Percentiles rank a stretch among this genome's conserved stretches.
These are phyloP conservation scores for Hypomyces rosellus DNA, from an alignment of 2,329 filamentous ascomycete genomes.

Conservation along the genomic window DNA sequence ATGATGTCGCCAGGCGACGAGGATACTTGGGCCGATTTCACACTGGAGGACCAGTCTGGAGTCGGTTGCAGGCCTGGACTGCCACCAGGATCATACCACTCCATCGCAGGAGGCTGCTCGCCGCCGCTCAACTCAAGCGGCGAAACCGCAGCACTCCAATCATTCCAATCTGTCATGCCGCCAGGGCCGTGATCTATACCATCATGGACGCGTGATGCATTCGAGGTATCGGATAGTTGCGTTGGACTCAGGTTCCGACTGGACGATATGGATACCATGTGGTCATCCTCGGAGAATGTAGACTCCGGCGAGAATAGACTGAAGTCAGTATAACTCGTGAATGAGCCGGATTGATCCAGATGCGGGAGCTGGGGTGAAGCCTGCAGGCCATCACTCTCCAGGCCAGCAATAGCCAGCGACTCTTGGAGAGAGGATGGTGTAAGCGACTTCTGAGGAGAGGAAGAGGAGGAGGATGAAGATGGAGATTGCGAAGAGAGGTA, in stretches of 20 bases:
- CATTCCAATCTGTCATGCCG: constrained; percentile 3
- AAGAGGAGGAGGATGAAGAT: constrained; percentile 21
- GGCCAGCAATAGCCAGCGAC: constrained; percentile 4
- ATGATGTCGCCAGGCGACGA: not conserved
- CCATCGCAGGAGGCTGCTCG: not conserved
- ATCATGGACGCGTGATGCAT: not conserved
- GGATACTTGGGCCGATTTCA: not conserved
- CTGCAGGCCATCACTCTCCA: constrained; percentile 7
- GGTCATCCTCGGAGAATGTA: constrained; percentile 44
- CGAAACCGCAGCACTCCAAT: not conserved
- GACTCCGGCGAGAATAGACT: constrained; percentile 48
- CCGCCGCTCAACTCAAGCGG: not conserved
- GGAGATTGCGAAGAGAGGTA: constrained; percentile 35
- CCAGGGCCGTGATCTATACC: not conserved
- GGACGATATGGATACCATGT: constrained; percentile 25
- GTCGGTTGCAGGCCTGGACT: not conserved
- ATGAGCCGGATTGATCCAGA: constrained; percentile 19
- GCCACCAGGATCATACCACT: constrained; percentile 7
- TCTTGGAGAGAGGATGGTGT: constrained; percentile 22
- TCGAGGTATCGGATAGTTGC: constrained; percentile 2
- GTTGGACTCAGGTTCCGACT: constrained; percentile 7
- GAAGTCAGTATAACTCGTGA: constrained; percentile 46
- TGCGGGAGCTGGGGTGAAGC: constrained; percentile 30
- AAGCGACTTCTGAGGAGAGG: constrained; percentile 19
- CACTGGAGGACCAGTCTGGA: not conserved